phyloP scores from a whole-genome alignment of 1,139 yeast species.

The Yamadazyma buinensis region DNA sequence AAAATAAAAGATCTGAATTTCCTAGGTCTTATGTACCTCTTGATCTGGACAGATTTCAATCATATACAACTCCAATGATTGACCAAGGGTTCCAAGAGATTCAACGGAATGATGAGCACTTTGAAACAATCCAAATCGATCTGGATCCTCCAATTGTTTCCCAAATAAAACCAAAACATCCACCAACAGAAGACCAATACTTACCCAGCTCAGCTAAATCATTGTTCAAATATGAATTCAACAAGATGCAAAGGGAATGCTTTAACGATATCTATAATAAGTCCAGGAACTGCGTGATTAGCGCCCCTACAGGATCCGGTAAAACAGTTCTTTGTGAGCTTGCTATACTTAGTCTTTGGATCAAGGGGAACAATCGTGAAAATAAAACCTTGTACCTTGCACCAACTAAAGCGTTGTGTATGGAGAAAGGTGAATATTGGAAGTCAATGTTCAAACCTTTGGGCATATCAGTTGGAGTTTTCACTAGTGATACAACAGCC shows the following conservation, averaged over 20 bases:
- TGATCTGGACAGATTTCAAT: no score
- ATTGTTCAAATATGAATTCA: constrained; percentile 23
- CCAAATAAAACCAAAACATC: no score
- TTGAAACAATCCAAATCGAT: no score
- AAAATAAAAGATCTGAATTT: no score
- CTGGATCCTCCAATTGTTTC: no score
- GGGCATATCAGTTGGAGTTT: constrained; percentile 38
- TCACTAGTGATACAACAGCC: constrained; percentile 47
- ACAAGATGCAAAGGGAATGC: constrained; percentile 47
- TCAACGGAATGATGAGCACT: no score
- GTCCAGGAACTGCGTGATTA: constrained; percentile 41
- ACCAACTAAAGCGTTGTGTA: constrained; percentile 52
- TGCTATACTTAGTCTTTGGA: constrained; percentile 39
- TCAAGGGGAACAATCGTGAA: constrained; percentile 4
- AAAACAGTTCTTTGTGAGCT: constrained; percentile 53
- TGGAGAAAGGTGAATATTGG: constrained; percentile 45
- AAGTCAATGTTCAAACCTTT: constrained; percentile 26
- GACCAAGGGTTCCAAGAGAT: no score
- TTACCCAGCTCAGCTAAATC: no score
- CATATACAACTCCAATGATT: no score
- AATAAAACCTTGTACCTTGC: constrained; percentile 48
- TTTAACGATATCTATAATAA: constrained; percentile 30
- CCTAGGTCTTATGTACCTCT: no score
- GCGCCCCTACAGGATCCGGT: constrained; percentile 58
- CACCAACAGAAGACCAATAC: no score